These are phyloP conservation scores for Breynia disticha DNA, from an alignment of 441 rosid genomes.

Conservation along the genomic window DNA sequence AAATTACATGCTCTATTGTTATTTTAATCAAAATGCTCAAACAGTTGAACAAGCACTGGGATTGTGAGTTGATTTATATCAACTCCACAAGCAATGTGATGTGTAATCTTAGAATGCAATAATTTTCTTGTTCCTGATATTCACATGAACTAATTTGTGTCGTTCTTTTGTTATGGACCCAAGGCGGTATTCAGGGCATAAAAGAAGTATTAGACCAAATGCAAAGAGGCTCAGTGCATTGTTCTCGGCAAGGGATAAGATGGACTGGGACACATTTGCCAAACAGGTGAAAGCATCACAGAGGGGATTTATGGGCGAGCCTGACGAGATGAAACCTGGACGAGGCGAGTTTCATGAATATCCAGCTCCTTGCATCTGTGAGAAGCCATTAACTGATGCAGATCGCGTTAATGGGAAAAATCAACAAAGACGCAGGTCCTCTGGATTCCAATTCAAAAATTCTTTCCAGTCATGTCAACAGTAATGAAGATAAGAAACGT, in stretches of 20 bases:
- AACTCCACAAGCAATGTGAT: too few species aligned
- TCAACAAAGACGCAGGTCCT: constrained; percentile 9
- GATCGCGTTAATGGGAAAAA: constrained; percentile 18
- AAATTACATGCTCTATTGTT: too few species aligned
- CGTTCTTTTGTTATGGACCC: constrained; percentile 5
- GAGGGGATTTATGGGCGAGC: constrained; percentile 98
- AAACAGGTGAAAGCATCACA: constrained; percentile 71
- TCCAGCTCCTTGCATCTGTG: constrained; percentile 77
- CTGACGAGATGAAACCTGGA: constrained; percentile 79
- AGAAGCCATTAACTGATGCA: constrained; percentile 37
- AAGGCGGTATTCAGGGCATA: constrained; percentile 94
- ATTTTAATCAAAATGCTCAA: too few species aligned
- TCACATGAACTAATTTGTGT: constrained; percentile 8
- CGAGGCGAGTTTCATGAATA: constrained; percentile 85
- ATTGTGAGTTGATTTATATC: too few species aligned
- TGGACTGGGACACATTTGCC: constrained; percentile 77
- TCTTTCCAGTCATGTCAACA: background rate
- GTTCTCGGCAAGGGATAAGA: constrained; percentile 51
- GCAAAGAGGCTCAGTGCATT: constrained; percentile 77
- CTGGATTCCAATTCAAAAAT: constrained; percentile 2
- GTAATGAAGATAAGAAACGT: constrained; percentile 18
- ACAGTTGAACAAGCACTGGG: too few species aligned
- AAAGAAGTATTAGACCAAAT: constrained; percentile 90
- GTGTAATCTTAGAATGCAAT: too few species aligned
- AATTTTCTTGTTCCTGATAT: too few species aligned